Evolutionary conservation across 2,329 filamentous ascomycete genomes (phyloP), one percentile per base, ranked within the genome.

Genomic region (Achaetomium macrosporum): DNA sequence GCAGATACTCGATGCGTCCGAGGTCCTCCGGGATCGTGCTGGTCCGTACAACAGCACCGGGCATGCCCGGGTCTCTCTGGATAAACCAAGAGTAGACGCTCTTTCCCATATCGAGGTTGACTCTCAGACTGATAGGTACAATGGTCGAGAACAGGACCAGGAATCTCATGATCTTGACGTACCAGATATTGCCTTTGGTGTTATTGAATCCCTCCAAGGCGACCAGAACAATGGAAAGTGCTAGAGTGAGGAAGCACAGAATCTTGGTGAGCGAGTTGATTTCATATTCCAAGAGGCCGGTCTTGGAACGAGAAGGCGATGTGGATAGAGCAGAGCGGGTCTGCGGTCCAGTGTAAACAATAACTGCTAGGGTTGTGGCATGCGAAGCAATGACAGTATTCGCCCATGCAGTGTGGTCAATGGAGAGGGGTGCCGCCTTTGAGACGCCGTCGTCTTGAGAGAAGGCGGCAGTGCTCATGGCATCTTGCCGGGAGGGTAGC

Each of bases 101-200:
- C 71, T 99, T 99, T 37, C 92, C 95, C 81, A 99, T 86, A 66
- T 99, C 93, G 16, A 99, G 76, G 66, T 99, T 99, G 61, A 99
- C 93, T 47, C 93, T 87, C 61, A 99, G 76, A 71, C 90, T 95
- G 69, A 99, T 96, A 1, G 93, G 93, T 25, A 99, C 95, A 64
- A 99, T 99, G 0, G 92, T 97, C n/a, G 92, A 97, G 74, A 99
- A 99, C 1, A 99, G 76, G 56, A 99, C 95, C 58, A 99, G 73
- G 67, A 97, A 99, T n/a, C 92, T 85, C 84, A 96, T 93, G 63
- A 97, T 95, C 59, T 95, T 92, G 60, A 97, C 84, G 68, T 97
- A 99, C 93, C 93, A 99, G 20, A 80, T 73, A 50, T 82, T 80
- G 17, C 78, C 81, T 50, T 83, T 76, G 1, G 81, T 82, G 59